Evolutionary conservation across 176 grass and related monocot species (phyloP).

Genomic region (Microstegium vimineum): DNA sequence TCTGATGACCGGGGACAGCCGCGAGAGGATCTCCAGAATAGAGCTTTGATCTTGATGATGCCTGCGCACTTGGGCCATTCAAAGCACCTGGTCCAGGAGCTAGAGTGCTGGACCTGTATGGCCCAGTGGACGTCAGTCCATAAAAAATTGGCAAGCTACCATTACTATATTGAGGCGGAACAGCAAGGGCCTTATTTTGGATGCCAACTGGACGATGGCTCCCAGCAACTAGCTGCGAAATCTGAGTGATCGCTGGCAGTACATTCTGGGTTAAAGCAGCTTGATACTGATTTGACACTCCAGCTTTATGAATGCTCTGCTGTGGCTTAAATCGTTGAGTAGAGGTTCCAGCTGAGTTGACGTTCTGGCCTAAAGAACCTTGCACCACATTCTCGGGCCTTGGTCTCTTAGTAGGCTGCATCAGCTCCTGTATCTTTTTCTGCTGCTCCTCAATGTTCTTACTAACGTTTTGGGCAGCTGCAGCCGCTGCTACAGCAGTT

Average conservation of each 20-base stretch:
- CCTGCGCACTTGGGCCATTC: constrained; percentile 12
- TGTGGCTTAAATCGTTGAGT: not conserved
- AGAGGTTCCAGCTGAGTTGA: not conserved
- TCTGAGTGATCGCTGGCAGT: not conserved
- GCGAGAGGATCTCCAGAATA: constrained; percentile 40
- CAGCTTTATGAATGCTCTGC: not conserved
- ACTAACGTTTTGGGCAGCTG: constrained; percentile 20
- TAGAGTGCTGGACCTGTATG: not conserved
- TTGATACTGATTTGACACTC: constrained; percentile 11
- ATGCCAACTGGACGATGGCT: constrained; percentile 19
- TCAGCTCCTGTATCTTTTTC: constrained; percentile 1
- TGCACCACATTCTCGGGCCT: not conserved
- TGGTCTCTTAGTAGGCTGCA: constrained; percentile 18
- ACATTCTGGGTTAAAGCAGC: constrained; percentile 19
- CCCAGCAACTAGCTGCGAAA: not conserved
- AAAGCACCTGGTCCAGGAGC: constrained; percentile 20
- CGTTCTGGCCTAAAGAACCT: constrained; percentile 13
- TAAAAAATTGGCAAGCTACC: constrained; percentile 18
- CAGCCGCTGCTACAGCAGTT: constrained; percentile 10
- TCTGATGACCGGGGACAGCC: constrained; percentile 20
- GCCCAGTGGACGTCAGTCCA: not conserved
- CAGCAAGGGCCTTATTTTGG: constrained; percentile 6
- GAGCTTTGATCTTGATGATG: constrained; percentile 26
- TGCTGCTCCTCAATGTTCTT: constrained; percentile 5
- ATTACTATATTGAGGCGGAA: constrained; percentile 2